Conservation (phyloP, 2,329 filamentous ascomycete genomes). For the Ceratocystis diversiconidia region DNA sequence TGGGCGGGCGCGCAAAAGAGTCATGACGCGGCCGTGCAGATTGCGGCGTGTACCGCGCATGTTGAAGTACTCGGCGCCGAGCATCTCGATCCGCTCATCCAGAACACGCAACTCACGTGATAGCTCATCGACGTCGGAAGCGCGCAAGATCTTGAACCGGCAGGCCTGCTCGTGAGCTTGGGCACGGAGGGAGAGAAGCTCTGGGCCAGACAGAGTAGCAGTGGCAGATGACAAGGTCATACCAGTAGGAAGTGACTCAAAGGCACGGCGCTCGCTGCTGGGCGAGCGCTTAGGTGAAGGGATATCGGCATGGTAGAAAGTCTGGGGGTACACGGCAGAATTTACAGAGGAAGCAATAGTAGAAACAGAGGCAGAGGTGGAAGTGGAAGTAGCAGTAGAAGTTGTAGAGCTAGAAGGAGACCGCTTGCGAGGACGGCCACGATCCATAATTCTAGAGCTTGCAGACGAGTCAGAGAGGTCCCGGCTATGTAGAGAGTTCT, state of each 20-base stretch:
- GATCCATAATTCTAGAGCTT: conserved; percentile 39
- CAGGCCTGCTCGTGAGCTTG: conserved; percentile 49
- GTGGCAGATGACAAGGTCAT: conserved; percentile 39
- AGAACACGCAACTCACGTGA: conserved; percentile 61
- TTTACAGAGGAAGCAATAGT: background rate
- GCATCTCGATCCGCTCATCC: conserved; percentile 66
- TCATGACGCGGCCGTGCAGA: conserved; percentile 62
- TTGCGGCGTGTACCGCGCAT: conserved; percentile 63
- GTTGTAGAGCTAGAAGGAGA: conserved; percentile 30
- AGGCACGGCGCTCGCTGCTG: conserved; percentile 41
- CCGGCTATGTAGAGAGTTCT: conserved; percentile 30
- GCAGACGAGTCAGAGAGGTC: conserved; percentile 36
- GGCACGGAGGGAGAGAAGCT: conserved; percentile 39
- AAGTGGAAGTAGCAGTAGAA: conserved; percentile 11
- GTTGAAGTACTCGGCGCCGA: conserved; percentile 61
- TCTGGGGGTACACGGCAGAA: conserved; percentile 10
- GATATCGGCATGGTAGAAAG: conserved; percentile 25
- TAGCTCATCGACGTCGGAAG: conserved; percentile 48
- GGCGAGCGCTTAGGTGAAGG: conserved; percentile 32
- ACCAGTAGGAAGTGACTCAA: conserved; percentile 47
- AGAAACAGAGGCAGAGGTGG: background rate
- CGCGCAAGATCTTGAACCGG: conserved; percentile 49
- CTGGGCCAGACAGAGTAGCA: conserved; percentile 32
- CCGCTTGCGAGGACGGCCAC: conserved; percentile 45
- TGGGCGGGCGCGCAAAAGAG: conserved; percentile 56